phyloP scores from a whole-genome alignment of 164 flowering plant genomes.

The Amborella trichopoda region DNA sequence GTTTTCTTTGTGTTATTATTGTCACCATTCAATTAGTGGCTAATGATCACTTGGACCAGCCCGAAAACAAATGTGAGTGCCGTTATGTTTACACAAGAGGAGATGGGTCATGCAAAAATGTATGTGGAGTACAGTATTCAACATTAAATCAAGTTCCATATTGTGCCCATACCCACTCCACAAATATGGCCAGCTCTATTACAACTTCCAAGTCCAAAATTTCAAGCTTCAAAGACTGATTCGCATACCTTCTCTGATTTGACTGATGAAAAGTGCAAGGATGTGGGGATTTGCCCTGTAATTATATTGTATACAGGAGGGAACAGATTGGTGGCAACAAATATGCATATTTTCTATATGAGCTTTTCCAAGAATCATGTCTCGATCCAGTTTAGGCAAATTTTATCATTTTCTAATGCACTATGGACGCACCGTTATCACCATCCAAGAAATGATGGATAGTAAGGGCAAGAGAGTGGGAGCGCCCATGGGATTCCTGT shows the following conservation, averaged over 20 bases:
- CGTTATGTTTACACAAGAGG: slow-evolving; percentile 35
- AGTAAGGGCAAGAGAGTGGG: too few species aligned
- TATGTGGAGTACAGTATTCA: slow-evolving; percentile 72
- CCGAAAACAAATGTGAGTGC: slow-evolving; percentile 60
- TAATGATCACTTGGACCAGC: slow-evolving; percentile 33
- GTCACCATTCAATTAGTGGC: slow-evolving; percentile 34
- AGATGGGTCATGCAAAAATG: slow-evolving; percentile 42
- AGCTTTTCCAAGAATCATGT: not conserved
- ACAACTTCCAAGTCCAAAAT: slow-evolving; percentile 55
- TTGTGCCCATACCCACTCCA: slow-evolving; percentile 65
- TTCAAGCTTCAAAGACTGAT: slow-evolving; percentile 54
- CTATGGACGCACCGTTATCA: not conserved
- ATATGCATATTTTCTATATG: slow-evolving; percentile 19
- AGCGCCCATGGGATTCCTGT: too few species aligned
- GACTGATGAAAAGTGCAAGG: slow-evolving; percentile 60
- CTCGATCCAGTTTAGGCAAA: not conserved
- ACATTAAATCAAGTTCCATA: slow-evolving; percentile 31
- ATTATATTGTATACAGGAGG: slow-evolving; percentile 68
- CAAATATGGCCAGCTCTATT: slow-evolving; percentile 79
- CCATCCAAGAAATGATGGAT: too few species aligned
- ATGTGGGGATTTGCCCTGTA: slow-evolving; percentile 64
- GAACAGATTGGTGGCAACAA: slow-evolving; percentile 53
- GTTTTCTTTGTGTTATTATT: slow-evolving; percentile 44
- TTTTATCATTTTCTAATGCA: not conserved
- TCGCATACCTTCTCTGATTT: slow-evolving; percentile 26